A percentile compares a stretch with the other conserved stretches of the same genome.
Evolutionary conservation across 805 yeast genomes (phyloP).

Genomic region (Yamadazyma insecticola): DNA sequence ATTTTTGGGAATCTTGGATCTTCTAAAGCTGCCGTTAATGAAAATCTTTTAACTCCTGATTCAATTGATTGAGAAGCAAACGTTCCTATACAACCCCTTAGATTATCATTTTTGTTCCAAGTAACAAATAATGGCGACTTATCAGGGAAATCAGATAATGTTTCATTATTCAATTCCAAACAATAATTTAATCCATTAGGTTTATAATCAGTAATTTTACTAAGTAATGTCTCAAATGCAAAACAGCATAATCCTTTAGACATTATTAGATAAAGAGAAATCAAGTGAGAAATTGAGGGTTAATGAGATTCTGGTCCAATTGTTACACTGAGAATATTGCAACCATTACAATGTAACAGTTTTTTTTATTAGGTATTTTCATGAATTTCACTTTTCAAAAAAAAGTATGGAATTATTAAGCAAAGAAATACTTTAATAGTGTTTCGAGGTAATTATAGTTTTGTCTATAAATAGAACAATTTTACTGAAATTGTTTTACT

Average conservation of each 20-base stretch:
- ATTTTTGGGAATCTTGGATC: conserved; percentile 80
- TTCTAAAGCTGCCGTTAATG: conserved; percentile 61
- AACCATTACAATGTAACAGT: too few relatives aligned
- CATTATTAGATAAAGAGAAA: conserved; percentile 14
- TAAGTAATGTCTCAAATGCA: conserved; percentile 32
- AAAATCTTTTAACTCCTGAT: conserved; percentile 56
- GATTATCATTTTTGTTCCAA: conserved; percentile 56
- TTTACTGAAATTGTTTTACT: too few relatives aligned
- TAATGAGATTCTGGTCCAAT: too few relatives aligned
- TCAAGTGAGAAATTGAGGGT: too few relatives aligned
- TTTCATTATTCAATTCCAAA: conserved; percentile 11
- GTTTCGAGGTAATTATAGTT: too few relatives aligned
- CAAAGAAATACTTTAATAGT: too few relatives aligned
- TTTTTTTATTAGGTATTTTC: too few relatives aligned
- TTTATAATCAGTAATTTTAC: conserved; percentile 15
- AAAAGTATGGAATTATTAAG: too few relatives aligned
- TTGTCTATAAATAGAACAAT: too few relatives aligned
- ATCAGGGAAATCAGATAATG: conserved; percentile 12
- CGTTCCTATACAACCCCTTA: conserved; percentile 95
- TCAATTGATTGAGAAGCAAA: conserved; percentile 52
- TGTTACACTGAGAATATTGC: too few relatives aligned
- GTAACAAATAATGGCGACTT: conserved; percentile 76
- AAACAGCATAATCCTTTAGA: conserved; percentile 32
- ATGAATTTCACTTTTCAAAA: too few relatives aligned
- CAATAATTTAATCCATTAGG: conserved; percentile 12